Conservation (phyloP, 257 asterid genomes). For the Plantago elongata region DNA sequence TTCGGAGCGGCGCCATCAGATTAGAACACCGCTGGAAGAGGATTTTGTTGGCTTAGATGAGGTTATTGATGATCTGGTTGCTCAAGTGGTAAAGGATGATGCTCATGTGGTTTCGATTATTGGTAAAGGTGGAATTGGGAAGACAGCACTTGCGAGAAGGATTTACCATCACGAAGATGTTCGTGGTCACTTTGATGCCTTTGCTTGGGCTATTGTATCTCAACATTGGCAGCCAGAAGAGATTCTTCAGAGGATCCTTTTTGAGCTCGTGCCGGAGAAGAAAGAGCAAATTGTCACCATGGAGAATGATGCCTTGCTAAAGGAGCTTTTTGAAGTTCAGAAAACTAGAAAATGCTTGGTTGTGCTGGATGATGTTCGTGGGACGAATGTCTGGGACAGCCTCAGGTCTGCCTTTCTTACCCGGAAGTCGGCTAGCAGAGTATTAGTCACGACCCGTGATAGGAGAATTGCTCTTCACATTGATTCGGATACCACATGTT, state of each 20-base stretch:
- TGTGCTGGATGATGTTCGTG: constrained; percentile 26
- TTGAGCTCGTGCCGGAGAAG: constrained; percentile 19
- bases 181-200: constrained; percentile 3
- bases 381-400: constrained; percentile 17
- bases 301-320: constrained; percentile 10
- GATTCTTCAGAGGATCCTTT: constrained; percentile 17
- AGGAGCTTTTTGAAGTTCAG: constrained; percentile 19
- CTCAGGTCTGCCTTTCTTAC: constrained; percentile 11
- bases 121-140: constrained; percentile 33
- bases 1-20: constrained; percentile 8
- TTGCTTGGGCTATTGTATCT: constrained; percentile 28
- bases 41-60: constrained; percentile 21
- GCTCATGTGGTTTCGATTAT: constrained; percentile 18
- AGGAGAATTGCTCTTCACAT: constrained; percentile 15
- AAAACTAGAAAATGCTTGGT: constrained; percentile 19
- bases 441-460: constrained; percentile 25
- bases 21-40: neutral
- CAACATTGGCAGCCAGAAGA: constrained; percentile 12
- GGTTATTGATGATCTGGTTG: constrained; percentile 12
- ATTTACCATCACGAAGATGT: constrained; percentile 17
- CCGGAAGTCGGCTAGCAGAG: constrained; percentile 4
- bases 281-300: neutral
- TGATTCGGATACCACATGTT: constrained; percentile 7
- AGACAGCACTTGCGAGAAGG: constrained; percentile 28
- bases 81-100: neutral